Base-by-base conservation (phyloP, 139 green algal genomes). In the Chlamydomonas applanata region DNA sequence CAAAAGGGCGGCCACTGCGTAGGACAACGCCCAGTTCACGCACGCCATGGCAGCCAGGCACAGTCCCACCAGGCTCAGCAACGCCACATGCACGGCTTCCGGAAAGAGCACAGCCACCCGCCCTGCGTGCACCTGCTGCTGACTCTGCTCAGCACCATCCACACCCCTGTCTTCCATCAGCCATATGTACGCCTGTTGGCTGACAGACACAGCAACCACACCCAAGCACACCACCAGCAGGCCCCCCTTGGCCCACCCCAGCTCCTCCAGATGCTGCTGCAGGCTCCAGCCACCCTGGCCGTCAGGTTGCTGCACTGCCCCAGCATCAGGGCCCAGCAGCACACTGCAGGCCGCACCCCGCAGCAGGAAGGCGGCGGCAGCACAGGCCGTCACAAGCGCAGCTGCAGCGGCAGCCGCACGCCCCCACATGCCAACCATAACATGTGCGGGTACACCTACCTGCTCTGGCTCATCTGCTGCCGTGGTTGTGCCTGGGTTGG, bases 21-120 rank as follows among this genome's bases (percentile, higher is more conserved):
- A 72, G 2, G 80, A 75, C 17, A 86, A 66, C 4, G 83, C 79
- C 86, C 86, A 91, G 59, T 89, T 86, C 46, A 85, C 40, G 61
- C 86, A 89, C 0, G 78, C 77, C 33, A 86, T 53, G 24, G 74
- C 79, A 33, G 86, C 79, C 35, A 87, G 59, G 0, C 53, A 63
- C 44, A 61, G 75, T 30, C 79, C 81, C 27, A 73, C 64, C 40
- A 68, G 54, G 69, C 78, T 82, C 32, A 84, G 45, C 45, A 75
- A 34, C 17, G 68, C 34, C 20, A 70, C 63, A 49, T 49, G 40
- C 7, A 49, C 40, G 7, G 40, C 40, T 19, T 7, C 40, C 7
- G 40, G 40, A 49, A 49, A 49, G 40, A 49, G 5, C 79, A 69
- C 73, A 75, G 61, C 52, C 46, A 71, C 54, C 22, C 69, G 56